Evolutionary conservation across 1,284 basidiomycete species (phyloP), one percentile per base, ranked within the genome.

Genomic region (Moesziomyces sp.): DNA sequence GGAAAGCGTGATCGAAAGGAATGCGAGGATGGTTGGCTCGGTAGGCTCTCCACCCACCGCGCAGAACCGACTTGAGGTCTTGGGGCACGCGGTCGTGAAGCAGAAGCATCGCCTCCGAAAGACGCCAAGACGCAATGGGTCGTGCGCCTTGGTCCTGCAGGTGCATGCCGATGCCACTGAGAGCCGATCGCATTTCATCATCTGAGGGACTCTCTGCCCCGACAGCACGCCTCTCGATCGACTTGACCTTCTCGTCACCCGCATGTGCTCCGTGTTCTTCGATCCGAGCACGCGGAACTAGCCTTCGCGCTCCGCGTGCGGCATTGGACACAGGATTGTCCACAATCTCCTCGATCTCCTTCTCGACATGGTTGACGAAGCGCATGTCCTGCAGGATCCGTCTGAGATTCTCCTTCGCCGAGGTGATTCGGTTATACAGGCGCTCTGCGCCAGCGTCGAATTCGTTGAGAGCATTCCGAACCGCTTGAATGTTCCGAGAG

Each of bases 41-140:
- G 18, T 57, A 46, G 14, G 10, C 11, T 1, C 9, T 2, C 53
- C 53, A 59, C 21, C 30, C 5, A 3, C 34, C 28, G 18, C 45
- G 49, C 42, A 60, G 30, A 7, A 7, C 10, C 23, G 5, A 5
- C 44, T 30, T 21, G 5, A 56, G 5, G 19, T 45, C 34, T 1
- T 8, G 5, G 8, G 57, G 46, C 11, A 47, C 23, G 14, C 5
- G 3, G 2, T 44, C 30, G 13, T 23, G 35, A 0, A 47, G n/a
- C 23, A 60, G 34, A 19, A 66, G 26, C 7, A 6, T 1, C 5
- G 2, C 3, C 18, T 60, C 63, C 16, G 38, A 24, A 16, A 55
- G 40, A 5, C 57, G 63, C 52, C 53, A 60, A 1, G 28, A 26
- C 13, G 57, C 63, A 35, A 66, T 66, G 0, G 47, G 48, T 2